A percentile compares a stretch with the other conserved stretches of the same genome.
These are phyloP conservation scores for Zygosaccharomyces lentus DNA, from an alignment of 805 yeast species.

Conservation along the genomic window DNA sequence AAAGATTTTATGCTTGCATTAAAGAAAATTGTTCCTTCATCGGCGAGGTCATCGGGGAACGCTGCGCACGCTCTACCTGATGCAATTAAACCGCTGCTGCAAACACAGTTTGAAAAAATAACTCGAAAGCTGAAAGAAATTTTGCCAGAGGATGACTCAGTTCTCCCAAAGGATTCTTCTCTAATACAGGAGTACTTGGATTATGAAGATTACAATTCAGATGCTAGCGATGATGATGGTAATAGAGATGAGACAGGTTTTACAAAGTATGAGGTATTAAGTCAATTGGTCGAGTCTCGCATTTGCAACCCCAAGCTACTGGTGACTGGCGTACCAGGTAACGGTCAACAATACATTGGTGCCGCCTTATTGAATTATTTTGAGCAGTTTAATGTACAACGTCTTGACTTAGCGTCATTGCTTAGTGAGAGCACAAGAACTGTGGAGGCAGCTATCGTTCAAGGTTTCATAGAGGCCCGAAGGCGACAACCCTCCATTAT, in stretches of 20 bases:
- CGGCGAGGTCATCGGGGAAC: conserved; percentile 76
- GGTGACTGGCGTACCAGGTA: conserved; percentile 68
- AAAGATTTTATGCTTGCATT: conserved; percentile 83
- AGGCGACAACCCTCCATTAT: conserved; percentile 86
- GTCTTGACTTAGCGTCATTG: conserved; percentile 72
- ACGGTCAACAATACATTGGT: conserved; percentile 83
- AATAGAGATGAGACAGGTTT: conserved; percentile 56
- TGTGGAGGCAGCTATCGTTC: conserved; percentile 79
- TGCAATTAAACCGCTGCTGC: conserved; percentile 59
- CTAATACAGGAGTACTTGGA: conserved; percentile 34
- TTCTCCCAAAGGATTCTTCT: conserved; percentile 23
- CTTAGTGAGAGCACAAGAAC: conserved; percentile 75
- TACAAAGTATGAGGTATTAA: conserved; percentile 57
- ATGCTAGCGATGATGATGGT: conserved; percentile 16
- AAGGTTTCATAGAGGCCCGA: conserved; percentile 78
- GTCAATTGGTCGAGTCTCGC: conserved; percentile 51
- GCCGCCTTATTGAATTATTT: conserved; percentile 75
- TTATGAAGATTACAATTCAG: conserved; percentile 29
- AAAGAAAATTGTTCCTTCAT: conserved; percentile 85
- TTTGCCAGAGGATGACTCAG: conserved; percentile 47
- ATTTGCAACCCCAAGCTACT: conserved; percentile 78
- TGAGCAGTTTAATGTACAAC: conserved; percentile 88
- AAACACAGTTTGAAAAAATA: conserved; percentile 45
- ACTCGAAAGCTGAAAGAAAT: conserved; percentile 47
- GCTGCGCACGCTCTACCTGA: conserved; percentile 77